These are phyloP conservation scores for Pyrus hybrid DNA, from an alignment of 331 rosid genomes.

Conservation along the genomic window DNA sequence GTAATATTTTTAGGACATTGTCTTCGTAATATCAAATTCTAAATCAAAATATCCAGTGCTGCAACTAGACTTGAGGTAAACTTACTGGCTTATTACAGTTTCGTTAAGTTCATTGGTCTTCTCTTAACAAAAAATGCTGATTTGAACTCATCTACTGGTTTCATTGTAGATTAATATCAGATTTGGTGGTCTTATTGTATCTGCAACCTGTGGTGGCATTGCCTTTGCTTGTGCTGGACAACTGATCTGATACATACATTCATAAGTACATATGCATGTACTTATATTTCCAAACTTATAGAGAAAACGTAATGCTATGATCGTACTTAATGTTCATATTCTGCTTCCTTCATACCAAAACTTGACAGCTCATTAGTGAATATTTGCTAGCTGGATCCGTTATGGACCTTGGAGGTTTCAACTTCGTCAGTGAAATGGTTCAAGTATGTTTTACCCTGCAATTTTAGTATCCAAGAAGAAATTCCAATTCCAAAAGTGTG, in stretches of 20 bases:
- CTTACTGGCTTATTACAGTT: slow-evolving; percentile 1
- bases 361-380: slow-evolving; percentile 81
- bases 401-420: slow-evolving; percentile 92
- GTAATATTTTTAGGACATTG: slow-evolving; percentile 52
- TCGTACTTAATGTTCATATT: slow-evolving; percentile 11
- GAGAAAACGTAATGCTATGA: background rate
- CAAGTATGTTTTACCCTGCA: slow-evolving; percentile 49
- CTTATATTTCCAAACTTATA: background rate
- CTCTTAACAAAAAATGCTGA: too few species aligned
- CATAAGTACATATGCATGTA: background rate
- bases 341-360: slow-evolving; percentile 12
- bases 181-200: slow-evolving; percentile 88
- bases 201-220: slow-evolving; percentile 97
- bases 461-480: background rate
- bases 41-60: slow-evolving; percentile 97
- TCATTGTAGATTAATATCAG: slow-evolving; percentile 96
- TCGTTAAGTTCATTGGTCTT: too few species aligned
- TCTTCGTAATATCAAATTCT: slow-evolving; percentile 85
- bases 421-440: slow-evolving; percentile 95
- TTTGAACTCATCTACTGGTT: too few species aligned
- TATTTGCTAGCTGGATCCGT: slow-evolving; percentile 91
- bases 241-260: slow-evolving; percentile 52
- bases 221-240: slow-evolving; percentile 99
- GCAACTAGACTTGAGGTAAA: slow-evolving; percentile 85
- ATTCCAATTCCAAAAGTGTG: too few species aligned